A percentile compares a stretch with the other conserved stretches of the same genome.
phyloP scores from a whole-genome alignment of 768 basidiomycete genomes.

The Mycena rosella region DNA sequence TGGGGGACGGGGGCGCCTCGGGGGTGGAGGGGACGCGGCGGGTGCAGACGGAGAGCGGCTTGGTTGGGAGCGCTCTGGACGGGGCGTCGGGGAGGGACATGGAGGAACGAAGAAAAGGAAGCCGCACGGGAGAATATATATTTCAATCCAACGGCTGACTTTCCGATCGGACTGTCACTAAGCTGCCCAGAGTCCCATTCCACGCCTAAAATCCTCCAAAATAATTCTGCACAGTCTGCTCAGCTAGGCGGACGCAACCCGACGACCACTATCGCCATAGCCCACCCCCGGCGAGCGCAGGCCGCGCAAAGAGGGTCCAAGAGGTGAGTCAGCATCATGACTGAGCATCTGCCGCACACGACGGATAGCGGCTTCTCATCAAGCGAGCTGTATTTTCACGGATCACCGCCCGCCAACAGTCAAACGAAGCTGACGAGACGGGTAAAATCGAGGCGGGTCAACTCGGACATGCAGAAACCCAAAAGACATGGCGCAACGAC shows the following conservation, averaged over 20 bases:
- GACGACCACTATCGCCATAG: not conserved
- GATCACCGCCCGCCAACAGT: no score
- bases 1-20: constrained; percentile 50
- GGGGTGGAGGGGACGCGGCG: constrained; percentile 32
- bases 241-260: no score
- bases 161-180: no score
- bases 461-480: no score
- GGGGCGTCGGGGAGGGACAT: not conserved
- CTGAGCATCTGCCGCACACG: not conserved
- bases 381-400: not conserved
- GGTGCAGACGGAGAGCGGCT: constrained; percentile 33
- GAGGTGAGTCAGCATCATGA: not conserved
- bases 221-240: not conserved
- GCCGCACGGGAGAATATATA: no score
- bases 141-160: not conserved
- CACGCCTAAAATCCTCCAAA: not conserved
- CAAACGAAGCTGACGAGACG: no score
- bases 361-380: no score
- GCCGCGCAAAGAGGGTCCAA: not conserved
- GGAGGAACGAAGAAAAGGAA: not conserved
- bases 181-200: no score
- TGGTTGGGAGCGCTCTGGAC: not conserved
- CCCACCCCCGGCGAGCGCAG: not conserved
- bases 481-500: constrained; percentile 7
- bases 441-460: no score